Base-by-base conservation (phyloP, 1,284 basidiomycete genomes). In the Vanrija sp. region DNA sequence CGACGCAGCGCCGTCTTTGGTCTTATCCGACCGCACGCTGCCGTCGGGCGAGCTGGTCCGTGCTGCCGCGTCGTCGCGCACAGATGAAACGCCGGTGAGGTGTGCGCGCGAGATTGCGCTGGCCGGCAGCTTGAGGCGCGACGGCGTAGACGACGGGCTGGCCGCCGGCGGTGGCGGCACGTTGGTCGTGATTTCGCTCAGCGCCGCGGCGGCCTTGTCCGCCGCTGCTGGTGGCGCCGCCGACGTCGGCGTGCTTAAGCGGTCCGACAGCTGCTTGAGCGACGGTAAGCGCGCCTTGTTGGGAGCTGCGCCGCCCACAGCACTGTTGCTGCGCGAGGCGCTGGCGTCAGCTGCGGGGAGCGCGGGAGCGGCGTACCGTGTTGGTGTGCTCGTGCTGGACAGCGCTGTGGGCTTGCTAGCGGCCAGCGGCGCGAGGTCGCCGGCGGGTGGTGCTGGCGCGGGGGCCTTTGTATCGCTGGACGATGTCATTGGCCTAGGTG, bases 71-170 rank as follows among this genome's bases (percentile, higher is more conserved):
- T 19, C 48, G 29, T 39, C 21, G 42, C 42, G 42, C 42, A 43
- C 42, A 23, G 42, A 34, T 34, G 42, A 45, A n/a, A 46, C 15
- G 1, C 55, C 53, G 25, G 46, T 38, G 14, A 49, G 52, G 28
- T 61, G 60, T 10, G 4, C 76, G 79, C 72, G 83, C 81, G 62
- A 83, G 77, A 66, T 86, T 79, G 39, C 85, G 77, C 71, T 83
- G 78, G 60, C 83, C 80, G 54, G 88, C 73, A 62, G 80, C 82
- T 69, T 87, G 83, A 34, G 79, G 71, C 25, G 86, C 85, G 55
- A 88, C 75, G 16, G 83, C 83, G 34, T 81, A 77, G 42, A 60
- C 6, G 71, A 65, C 38, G 76, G 18, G 28, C 19, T 25, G 19
- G 28, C 7, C 16, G 8, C 7, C 9, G 74, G 40, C n/a, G 45